Evolutionary conservation across 2,329 filamentous ascomycete species (phyloP), one percentile per base, ranked within the genome.

Genomic region (Colletotrichum higginsianum): DNA sequence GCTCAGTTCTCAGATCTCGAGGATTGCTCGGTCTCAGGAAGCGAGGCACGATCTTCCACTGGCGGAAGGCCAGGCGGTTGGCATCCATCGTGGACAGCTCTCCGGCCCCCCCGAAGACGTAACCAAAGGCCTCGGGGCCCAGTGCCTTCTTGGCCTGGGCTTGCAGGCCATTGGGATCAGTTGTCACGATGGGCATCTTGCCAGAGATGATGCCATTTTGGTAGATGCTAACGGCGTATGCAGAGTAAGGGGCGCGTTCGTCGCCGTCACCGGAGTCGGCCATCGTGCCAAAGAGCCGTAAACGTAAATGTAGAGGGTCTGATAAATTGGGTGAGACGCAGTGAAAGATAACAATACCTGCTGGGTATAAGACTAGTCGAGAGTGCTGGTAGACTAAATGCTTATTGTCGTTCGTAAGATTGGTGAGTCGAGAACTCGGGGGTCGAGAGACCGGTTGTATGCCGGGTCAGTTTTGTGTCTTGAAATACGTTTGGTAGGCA

Each of bases 81-180:
- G 88, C 87, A 61, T 88, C 86, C 84, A 90, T 87, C 0, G 90
- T 92, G 2, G 88, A 84, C 47, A 86, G 84, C 75, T 91, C 89
- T 2, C 90, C 89, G 0, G 90, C 90, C 8, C 88, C 89, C n/a
- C 90, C 89, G 18, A 85, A 82, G 30, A 91, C 86, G 80, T 92
- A 92, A 73, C 88, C 88, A 77, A 87, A 92, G 9, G 85, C 82
- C 13, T 84, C 82, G 2, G 80, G 78, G 23, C 80, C 79, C 79
- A 91, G 83, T 16, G 78, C 79, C 65, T 84, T 80, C 62, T 82
- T 82, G 2, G 90, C 90, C 75, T 90, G 86, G 38, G 84, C 82
- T 75, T 91, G 86, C 4, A 91, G 83, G 64, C 84, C 83, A 73
- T 86, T 88, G 8, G 89, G 86, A 65, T 91, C 86, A 2, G 89